Percentiles rank a stretch among this genome's conserved stretches.
phyloP scores from a whole-genome alignment of 148 eudicot species.

The Amaranthus hypochondriacus region DNA sequence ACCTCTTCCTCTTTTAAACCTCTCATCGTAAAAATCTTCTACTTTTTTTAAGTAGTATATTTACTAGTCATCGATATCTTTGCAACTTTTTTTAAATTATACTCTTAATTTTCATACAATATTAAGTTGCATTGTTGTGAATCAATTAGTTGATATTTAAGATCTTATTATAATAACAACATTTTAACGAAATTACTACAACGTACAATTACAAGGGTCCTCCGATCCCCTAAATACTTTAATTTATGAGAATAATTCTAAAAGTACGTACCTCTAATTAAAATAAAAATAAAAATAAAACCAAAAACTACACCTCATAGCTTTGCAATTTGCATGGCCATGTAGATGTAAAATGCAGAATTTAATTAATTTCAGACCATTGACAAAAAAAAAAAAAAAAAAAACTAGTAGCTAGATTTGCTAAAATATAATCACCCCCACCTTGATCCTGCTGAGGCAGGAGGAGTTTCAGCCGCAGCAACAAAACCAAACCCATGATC shows the following conservation, averaged over 20 bases:
- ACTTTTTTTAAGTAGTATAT: too few relatives aligned
- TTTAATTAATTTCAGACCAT: constrained; percentile 1
- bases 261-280: background rate
- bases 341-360: constrained; percentile 14
- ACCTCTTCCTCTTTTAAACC: too few relatives aligned
- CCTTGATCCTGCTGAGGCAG: constrained; percentile 22
- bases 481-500: constrained; percentile 34
- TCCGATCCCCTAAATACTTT: background rate
- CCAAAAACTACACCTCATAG: background rate
- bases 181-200: constrained; percentile 16
- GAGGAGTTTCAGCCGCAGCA: constrained; percentile 6
- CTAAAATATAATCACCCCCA: constrained; percentile 15
- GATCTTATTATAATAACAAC: background rate
- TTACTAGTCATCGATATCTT: too few relatives aligned
- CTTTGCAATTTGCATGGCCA: constrained; percentile 10
- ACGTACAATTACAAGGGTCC: constrained; percentile 9
- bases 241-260: background rate
- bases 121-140: too few relatives aligned
- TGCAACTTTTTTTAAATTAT: too few relatives aligned
- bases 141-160: too few relatives aligned
- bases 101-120: too few relatives aligned
- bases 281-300: background rate
- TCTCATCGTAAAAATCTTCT: too few relatives aligned
- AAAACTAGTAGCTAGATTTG: too few relatives aligned
- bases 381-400: background rate